Evolutionary conservation across 2,329 filamentous ascomycete genomes (phyloP).

Genomic region (Alternaria metachromatica): DNA sequence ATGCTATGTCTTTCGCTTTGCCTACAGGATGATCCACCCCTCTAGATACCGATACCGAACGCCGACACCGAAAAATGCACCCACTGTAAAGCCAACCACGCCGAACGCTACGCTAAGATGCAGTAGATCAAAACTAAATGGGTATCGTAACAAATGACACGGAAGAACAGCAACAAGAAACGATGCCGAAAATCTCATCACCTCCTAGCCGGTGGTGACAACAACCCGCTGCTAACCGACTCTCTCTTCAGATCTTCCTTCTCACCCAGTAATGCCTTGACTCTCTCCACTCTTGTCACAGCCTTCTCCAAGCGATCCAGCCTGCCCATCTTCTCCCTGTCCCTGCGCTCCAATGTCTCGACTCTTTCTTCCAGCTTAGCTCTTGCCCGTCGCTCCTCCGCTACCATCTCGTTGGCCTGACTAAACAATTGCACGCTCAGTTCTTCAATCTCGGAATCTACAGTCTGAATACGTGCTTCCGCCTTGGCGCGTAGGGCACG

Average conservation of each 20-base stretch:
- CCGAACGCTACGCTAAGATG: conserved; percentile 9
- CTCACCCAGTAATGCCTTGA: conserved; percentile 64
- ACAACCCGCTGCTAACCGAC: not conserved
- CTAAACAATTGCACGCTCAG: conserved; percentile 77
- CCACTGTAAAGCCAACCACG: not conserved
- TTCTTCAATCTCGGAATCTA: conserved; percentile 78
- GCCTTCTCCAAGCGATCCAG: conserved; percentile 75
- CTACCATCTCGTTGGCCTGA: conserved; percentile 89
- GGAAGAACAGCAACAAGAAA: not conserved
- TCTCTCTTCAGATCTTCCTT: not conserved
- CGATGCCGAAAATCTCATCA: not conserved
- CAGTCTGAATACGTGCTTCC: conserved; percentile 70
- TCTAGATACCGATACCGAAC: not conserved
- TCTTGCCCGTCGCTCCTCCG: conserved; percentile 72
- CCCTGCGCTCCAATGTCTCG: conserved; percentile 70
- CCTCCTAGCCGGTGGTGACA: conserved; percentile 2
- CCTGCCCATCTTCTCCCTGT: conserved; percentile 71
- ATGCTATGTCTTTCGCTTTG: not conserved
- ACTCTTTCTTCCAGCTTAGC: conserved; percentile 76
- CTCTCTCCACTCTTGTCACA: conserved; percentile 73
- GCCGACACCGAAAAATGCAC: not conserved
- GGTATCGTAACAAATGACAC: conserved; percentile 8
- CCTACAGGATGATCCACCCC: not conserved
- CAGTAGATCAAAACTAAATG: conserved; percentile 1
- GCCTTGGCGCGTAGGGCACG: conserved; percentile 71